Base-by-base conservation (phyloP, 2,329 filamentous ascomycete genomes). In the Nigrospora oryzae region DNA sequence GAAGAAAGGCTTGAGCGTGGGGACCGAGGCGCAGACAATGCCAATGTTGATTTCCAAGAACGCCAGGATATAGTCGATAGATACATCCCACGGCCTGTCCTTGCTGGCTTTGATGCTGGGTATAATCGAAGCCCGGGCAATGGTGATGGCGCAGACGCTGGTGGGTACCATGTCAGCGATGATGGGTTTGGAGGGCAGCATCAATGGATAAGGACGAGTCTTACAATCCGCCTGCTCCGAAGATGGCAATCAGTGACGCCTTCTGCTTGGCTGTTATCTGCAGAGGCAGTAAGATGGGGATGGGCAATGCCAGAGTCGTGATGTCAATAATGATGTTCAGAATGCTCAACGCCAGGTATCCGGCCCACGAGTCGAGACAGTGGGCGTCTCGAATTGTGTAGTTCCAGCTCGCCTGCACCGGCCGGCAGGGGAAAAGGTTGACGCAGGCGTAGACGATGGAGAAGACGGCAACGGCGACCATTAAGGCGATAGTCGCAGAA, bases 1-100 rank as follows among this genome's bases (percentile, higher is more conserved):
- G 34, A 54, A 49, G 42, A 54, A 51, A 11, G 52, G 52, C 37
- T 53, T 53, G n/a, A 53, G 48, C 13, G 51, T 48, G 2, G 51
- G 34, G n/a, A 54, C 44, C 14, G 40, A 46, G 7, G 44, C 44
- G 36, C 44, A 46, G 15, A 46, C 23, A 15, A 46, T 31, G 36
- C 44, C 40, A n/a, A 31, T 38, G 32, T 43, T 46, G 15, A 39
- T 40, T 36, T 46, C 44, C 23, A 46, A 31, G 35, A 38, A 46
- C 16, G 44, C 40, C 14, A 42, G 17, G 13, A 31, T 14, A 17
- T 42, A 42, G 35, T 46, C 44, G 35, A 38, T 36, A 40, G n/a
- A 13, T 14, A 46, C 44, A 32, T 46, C 40, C 44, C 44, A 46
- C 5, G 44, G 31, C 4, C 36, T 36, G 40, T 46, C 44, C 14